phyloP scores from a whole-genome alignment of 768 basidiomycete species.

The Mycena rosella region DNA sequence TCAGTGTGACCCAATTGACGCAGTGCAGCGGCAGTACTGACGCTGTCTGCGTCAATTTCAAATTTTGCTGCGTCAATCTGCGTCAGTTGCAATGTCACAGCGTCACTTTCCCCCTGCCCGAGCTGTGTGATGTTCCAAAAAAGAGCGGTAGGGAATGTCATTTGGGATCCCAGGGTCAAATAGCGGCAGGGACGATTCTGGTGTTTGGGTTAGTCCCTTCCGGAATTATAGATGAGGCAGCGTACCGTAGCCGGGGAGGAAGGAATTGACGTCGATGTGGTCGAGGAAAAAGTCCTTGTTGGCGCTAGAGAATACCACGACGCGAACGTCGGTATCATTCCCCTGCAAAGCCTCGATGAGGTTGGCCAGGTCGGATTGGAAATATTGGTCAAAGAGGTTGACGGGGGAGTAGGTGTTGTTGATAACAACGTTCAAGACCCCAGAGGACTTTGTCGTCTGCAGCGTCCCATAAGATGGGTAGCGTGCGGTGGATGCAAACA shows the following conservation, averaged over 20 bases:
- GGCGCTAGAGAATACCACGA: too few relatives aligned
- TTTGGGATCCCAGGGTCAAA: conserved; percentile 9
- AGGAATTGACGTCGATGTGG: conserved; percentile 7
- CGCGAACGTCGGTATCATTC: conserved; percentile 15
- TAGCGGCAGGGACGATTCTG: conserved; percentile 13
- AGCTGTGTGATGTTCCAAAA: conserved; percentile 25
- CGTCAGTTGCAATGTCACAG: too few relatives aligned
- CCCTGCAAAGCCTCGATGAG: conserved; percentile 13
- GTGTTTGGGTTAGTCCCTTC: neutral
- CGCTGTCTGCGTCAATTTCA: too few relatives aligned
- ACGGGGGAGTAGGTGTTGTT: conserved; percentile 16
- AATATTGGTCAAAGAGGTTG: conserved; percentile 6
- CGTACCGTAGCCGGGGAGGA: neutral
- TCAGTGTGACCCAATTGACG: too few relatives aligned
- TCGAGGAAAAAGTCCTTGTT: too few relatives aligned
- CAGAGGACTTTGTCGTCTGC: conserved; percentile 1
- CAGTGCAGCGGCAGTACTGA: too few relatives aligned
- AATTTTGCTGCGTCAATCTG: too few relatives aligned
- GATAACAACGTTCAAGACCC: conserved; percentile 17
- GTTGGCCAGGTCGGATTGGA: conserved; percentile 15
- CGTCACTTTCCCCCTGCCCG: too few relatives aligned
- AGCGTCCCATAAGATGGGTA: conserved; percentile 11
- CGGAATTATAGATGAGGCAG: neutral
- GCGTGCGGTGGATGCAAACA: too few relatives aligned
- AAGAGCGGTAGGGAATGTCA: conserved; percentile 17